A percentile compares a stretch with the other conserved stretches of the same genome.
Conservation (phyloP, 306 rosid species). For the Trifolium subterraneum region DNA sequence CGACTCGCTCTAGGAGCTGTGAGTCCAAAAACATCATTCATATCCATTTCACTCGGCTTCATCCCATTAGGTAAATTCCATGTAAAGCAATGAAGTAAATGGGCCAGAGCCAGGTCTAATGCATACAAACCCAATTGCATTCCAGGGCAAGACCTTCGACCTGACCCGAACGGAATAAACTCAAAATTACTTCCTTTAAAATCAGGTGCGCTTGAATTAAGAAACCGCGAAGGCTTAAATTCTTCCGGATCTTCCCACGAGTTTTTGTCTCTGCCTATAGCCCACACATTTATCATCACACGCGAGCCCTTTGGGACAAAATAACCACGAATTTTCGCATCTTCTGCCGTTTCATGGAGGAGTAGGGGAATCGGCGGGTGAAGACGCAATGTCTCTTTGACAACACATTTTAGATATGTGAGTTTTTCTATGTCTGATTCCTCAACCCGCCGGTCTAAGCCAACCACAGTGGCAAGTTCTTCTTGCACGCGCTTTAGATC, state of each 20-base stretch:
- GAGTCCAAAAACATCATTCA: slow-evolving; percentile 78
- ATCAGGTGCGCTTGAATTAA: slow-evolving; percentile 51
- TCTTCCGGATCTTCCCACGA: slow-evolving; percentile 68
- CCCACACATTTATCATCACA: slow-evolving; percentile 78
- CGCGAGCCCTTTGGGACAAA: slow-evolving; percentile 64
- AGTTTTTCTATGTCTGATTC: slow-evolving; percentile 69
- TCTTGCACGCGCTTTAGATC: slow-evolving; percentile 65
- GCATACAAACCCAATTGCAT: slow-evolving; percentile 78
- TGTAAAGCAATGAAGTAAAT: slow-evolving; percentile 71
- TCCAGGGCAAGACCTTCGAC: slow-evolving; percentile 89
- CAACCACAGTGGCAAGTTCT: slow-evolving; percentile 61
- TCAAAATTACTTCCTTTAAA: slow-evolving; percentile 75
- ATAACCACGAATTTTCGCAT: slow-evolving; percentile 54
- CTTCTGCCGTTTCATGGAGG: slow-evolving; percentile 83
- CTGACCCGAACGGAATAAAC: slow-evolving; percentile 88
- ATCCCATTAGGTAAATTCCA: slow-evolving; percentile 81
- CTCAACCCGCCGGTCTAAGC: slow-evolving; percentile 63
- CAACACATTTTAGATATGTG: slow-evolving; percentile 44
- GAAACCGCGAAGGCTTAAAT: slow-evolving; percentile 63
- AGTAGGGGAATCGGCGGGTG: slow-evolving; percentile 89
- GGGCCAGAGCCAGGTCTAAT: slow-evolving; percentile 69
- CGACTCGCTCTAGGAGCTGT: slow-evolving; percentile 78
- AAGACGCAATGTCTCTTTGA: slow-evolving; percentile 73
- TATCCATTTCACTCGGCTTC: slow-evolving; percentile 71
- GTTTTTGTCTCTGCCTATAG: slow-evolving; percentile 63